These are phyloP conservation scores for Phialocephala subalpina DNA, from an alignment of 2,329 filamentous ascomycete species.

Conservation along the genomic window DNA sequence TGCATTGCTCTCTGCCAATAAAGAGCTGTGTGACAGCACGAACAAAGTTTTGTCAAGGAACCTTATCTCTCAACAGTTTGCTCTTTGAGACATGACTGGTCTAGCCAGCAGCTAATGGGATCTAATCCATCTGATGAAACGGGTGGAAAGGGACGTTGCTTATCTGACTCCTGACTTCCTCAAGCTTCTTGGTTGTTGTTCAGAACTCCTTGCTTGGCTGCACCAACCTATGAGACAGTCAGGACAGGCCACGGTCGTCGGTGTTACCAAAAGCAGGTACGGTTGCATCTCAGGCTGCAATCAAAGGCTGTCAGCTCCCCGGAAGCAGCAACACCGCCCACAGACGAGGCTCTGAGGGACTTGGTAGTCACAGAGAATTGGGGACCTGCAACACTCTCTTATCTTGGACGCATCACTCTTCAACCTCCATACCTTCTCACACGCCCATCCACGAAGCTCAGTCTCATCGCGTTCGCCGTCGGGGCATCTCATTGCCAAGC, in stretches of 20 bases:
- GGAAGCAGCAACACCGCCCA: slow-evolving; percentile 6
- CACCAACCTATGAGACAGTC: background rate
- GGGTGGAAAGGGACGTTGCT: background rate
- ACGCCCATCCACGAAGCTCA: background rate
- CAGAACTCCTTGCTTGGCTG: background rate
- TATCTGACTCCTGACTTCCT: slow-evolving; percentile 8
- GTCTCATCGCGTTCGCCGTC: background rate
- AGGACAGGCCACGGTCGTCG: background rate
- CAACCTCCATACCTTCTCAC: slow-evolving; percentile 1
- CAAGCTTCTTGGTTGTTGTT: slow-evolving; percentile 1
- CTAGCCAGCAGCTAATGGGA: background rate
- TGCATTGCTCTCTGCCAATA: slow-evolving; percentile 1
- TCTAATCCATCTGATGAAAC: background rate
- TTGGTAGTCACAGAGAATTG: background rate
- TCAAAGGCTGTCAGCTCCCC: background rate
- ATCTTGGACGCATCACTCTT: background rate
- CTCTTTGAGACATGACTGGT: background rate
- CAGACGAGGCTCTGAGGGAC: slow-evolving; percentile 5
- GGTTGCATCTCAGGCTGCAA: slow-evolving; percentile 11
- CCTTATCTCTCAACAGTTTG: slow-evolving; percentile 22
- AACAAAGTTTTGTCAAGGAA: background rate
- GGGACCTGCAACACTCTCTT: slow-evolving; percentile 1
- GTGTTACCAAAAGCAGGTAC: background rate
- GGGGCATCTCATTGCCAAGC: background rate
- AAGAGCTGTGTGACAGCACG: background rate